Percentiles rank a stretch among this genome's conserved stretches.
phyloP scores from a whole-genome alignment of 805 yeast genomes.

The Nakazawaea laoshanensis region DNA sequence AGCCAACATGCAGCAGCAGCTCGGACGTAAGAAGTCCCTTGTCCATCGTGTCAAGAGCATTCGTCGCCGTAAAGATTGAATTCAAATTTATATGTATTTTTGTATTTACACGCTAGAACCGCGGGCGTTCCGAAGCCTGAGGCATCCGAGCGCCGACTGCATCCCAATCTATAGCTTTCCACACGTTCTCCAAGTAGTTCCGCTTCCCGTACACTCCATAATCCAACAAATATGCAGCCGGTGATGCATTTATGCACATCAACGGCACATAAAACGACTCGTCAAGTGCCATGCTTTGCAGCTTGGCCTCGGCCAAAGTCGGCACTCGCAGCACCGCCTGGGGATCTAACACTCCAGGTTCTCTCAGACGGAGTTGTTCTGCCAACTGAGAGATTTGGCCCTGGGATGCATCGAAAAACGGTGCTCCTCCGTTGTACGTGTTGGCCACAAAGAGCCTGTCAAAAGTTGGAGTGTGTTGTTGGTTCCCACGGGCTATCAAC shows the following conservation, averaged over 20 bases:
- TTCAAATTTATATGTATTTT: background rate
- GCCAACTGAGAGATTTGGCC: slow-evolving; percentile 39
- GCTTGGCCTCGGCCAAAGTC: slow-evolving; percentile 30
- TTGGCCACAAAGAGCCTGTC: slow-evolving; percentile 60
- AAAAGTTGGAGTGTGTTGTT: slow-evolving; percentile 19
- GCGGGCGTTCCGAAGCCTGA: slow-evolving; percentile 7
- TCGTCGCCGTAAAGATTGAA: slow-evolving; percentile 4
- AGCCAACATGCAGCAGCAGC: slow-evolving; percentile 29
- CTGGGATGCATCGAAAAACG: slow-evolving; percentile 50
- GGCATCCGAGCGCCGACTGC: slow-evolving; percentile 45
- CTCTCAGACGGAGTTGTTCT: slow-evolving; percentile 20
- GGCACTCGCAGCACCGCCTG: slow-evolving; percentile 15
- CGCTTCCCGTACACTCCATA: slow-evolving; percentile 75
- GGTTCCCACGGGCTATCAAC: slow-evolving; percentile 56
- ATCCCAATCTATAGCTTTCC: slow-evolving; percentile 82
- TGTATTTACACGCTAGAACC: slow-evolving; percentile 2
- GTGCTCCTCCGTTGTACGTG: slow-evolving; percentile 87
- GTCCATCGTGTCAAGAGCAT: slow-evolving; percentile 47
- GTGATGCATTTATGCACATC: slow-evolving; percentile 64
- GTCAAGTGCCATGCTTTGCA: slow-evolving; percentile 29
- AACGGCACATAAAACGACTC: slow-evolving; percentile 42
- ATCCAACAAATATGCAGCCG: slow-evolving; percentile 61
- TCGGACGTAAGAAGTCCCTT: slow-evolving; percentile 79
- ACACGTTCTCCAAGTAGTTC: slow-evolving; percentile 62
- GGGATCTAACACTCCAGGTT: slow-evolving; percentile 13